These are phyloP conservation scores for Russula virescens DNA, from an alignment of 768 basidiomycete species.

Conservation along the genomic window DNA sequence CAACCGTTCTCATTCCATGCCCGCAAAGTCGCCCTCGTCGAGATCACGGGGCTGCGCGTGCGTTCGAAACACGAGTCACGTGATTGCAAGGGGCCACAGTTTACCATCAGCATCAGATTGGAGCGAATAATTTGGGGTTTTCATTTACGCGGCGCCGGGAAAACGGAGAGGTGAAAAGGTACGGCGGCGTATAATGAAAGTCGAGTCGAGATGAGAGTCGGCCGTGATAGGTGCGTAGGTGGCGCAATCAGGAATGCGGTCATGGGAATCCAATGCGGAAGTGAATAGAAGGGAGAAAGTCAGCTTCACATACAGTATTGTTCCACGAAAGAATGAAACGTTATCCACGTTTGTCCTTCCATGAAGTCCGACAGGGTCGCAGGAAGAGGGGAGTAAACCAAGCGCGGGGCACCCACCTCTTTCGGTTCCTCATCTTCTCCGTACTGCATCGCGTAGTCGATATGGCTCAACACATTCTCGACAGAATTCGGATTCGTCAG, in stretches of 20 bases:
- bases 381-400: conserved; percentile 4
- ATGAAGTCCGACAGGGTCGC: conserved; percentile 2
- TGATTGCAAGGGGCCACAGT: not conserved
- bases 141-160: not conserved
- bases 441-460: conserved; percentile 98
- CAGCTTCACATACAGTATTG: conserved; percentile 9
- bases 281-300: conserved; percentile 11
- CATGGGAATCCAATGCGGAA: not conserved
- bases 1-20: conserved; percentile 47
- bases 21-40: conserved; percentile 88
- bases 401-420: conserved; percentile 48
- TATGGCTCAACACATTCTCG: conserved; percentile 86
- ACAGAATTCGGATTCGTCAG: conserved; percentile 85
- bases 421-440: conserved; percentile 98
- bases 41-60: conserved; percentile 75
- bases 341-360: conserved; percentile 11
- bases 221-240: conserved; percentile 9
- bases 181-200: not conserved
- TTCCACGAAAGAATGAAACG: conserved; percentile 14
- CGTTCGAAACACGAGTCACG: not conserved
- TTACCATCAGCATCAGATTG: not conserved
- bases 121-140: not conserved
- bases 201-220: conserved; percentile 10
- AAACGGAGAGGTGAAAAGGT: not conserved
- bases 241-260: conserved; percentile 12